phyloP scores from a whole-genome alignment of 768 basidiomycete species.

The Mycena pura region DNA sequence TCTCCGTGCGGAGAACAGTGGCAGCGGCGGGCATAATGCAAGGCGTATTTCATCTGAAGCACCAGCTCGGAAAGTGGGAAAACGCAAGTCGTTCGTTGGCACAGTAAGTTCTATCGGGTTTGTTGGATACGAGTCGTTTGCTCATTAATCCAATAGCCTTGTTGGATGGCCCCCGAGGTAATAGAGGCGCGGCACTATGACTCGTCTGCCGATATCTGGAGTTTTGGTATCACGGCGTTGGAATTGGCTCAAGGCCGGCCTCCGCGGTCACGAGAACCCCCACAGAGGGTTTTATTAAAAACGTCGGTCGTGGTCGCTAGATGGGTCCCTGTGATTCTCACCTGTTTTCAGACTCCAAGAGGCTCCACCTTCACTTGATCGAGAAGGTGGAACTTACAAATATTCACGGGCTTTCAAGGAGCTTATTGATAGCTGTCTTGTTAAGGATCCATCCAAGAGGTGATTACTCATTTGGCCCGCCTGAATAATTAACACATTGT shows the following conservation, averaged over 20 bases:
- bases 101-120: slow-evolving; percentile 57
- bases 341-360: slow-evolving; percentile 65
- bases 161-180: slow-evolving; percentile 97
- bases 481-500: not conserved
- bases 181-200: slow-evolving; percentile 87
- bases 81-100: slow-evolving; percentile 91
- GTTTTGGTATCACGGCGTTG: slow-evolving; percentile 93
- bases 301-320: slow-evolving; percentile 53
- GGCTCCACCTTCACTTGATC: slow-evolving; percentile 77
- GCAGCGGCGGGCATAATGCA: slow-evolving; percentile 16
- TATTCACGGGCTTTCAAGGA: slow-evolving; percentile 87
- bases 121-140: not conserved
- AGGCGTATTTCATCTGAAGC: slow-evolving; percentile 46
- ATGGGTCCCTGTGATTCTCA: not conserved
- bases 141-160: slow-evolving; percentile 57
- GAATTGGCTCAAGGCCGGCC: slow-evolving; percentile 89
- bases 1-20: slow-evolving; percentile 31
- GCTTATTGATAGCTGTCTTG: slow-evolving; percentile 80
- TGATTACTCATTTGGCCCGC: slow-evolving; percentile 30
- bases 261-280: slow-evolving; percentile 79
- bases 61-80: slow-evolving; percentile 59
- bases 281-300: slow-evolving; percentile 76
- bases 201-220: slow-evolving; percentile 92
- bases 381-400: slow-evolving; percentile 71
- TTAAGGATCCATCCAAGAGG: slow-evolving; percentile 85